These are phyloP conservation scores for Akanthomyces muscarius DNA, from an alignment of 2,329 filamentous ascomycete species.

Conservation along the genomic window DNA sequence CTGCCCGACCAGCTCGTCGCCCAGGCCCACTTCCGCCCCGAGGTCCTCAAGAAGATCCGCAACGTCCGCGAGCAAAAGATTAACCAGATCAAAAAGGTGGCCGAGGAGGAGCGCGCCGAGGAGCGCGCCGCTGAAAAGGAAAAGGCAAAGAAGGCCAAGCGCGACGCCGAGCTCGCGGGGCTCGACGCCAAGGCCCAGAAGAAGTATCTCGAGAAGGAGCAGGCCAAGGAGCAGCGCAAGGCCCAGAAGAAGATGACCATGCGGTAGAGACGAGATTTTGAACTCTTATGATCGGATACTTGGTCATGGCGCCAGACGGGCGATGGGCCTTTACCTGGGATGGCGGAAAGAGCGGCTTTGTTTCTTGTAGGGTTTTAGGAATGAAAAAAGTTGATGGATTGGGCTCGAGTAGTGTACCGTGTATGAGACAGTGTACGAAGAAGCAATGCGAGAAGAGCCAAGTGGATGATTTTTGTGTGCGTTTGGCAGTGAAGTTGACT, in stretches of 20 bases:
- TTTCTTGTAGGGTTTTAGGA: neutral
- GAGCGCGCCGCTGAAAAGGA: constrained; percentile 69
- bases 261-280: constrained; percentile 26
- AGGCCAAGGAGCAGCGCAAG: constrained; percentile 64
- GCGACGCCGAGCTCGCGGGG: constrained; percentile 73
- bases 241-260: constrained; percentile 52
- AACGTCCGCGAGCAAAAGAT: constrained; percentile 75
- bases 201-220: constrained; percentile 78
- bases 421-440: constrained; percentile 7
- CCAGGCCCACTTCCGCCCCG: constrained; percentile 78
- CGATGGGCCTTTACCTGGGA: neutral
- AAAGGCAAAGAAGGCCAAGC: constrained; percentile 80
- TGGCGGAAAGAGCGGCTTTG: neutral
- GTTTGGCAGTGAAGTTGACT: neutral
- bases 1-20: constrained; percentile 78
- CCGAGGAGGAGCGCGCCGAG: constrained; percentile 77
- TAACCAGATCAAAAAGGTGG: constrained; percentile 71
- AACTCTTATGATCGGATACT: neutral
- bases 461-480: neutral
- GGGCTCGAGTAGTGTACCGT: neutral
- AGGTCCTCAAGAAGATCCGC: constrained; percentile 82
- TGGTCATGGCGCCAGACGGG: neutral
- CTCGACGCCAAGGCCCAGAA: constrained; percentile 80
- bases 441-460: neutral
- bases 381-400: constrained; percentile 6